These are phyloP conservation scores for Trichothecium roseum DNA, from an alignment of 2,329 filamentous ascomycete species.

Conservation along the genomic window DNA sequence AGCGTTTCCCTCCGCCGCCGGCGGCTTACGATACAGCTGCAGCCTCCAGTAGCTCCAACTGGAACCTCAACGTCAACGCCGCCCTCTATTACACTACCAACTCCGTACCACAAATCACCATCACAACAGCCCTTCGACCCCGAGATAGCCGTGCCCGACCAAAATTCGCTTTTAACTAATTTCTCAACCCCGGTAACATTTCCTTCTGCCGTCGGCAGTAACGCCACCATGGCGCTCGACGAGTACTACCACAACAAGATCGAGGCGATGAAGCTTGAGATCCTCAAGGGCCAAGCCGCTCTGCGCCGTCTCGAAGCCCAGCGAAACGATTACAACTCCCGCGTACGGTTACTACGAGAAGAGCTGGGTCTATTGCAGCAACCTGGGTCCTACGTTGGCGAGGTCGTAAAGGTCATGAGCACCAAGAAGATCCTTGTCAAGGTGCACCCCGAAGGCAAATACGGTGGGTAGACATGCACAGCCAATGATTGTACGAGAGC, in stretches of 20 bases:
- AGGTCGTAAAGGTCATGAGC: conserved; percentile 99
- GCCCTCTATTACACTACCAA: background rate
- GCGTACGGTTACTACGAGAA: conserved; percentile 87
- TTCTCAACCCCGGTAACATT: background rate
- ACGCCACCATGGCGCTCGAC: conserved; percentile 83
- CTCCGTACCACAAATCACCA: background rate
- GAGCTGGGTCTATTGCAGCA: conserved; percentile 94
- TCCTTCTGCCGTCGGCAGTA: conserved; percentile 3
- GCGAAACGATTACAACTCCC: conserved; percentile 98
- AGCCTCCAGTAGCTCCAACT: conserved; percentile 5
- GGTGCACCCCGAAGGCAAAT: conserved; percentile 99
- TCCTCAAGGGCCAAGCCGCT: conserved; percentile 95
- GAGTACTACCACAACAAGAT: conserved; percentile 99
- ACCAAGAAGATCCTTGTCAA: conserved; percentile 99
- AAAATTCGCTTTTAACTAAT: conserved; percentile 2
- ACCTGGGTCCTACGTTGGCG: conserved; percentile 93
- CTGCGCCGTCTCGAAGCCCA: conserved; percentile 92
- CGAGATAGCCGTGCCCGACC: conserved; percentile 1
- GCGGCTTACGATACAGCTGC: conserved; percentile 5
- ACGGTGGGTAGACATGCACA: conserved; percentile 57
- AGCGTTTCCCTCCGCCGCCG: conserved; percentile 2
- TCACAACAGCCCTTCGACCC: conserved; percentile 1
- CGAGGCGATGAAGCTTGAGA: conserved; percentile 99
- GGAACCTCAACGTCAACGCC: conserved; percentile 2
- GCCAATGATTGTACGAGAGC: background rate